These are phyloP conservation scores for Corynascus novoguineensis DNA, from an alignment of 495 filamentous ascomycete species.

Conservation along the genomic window DNA sequence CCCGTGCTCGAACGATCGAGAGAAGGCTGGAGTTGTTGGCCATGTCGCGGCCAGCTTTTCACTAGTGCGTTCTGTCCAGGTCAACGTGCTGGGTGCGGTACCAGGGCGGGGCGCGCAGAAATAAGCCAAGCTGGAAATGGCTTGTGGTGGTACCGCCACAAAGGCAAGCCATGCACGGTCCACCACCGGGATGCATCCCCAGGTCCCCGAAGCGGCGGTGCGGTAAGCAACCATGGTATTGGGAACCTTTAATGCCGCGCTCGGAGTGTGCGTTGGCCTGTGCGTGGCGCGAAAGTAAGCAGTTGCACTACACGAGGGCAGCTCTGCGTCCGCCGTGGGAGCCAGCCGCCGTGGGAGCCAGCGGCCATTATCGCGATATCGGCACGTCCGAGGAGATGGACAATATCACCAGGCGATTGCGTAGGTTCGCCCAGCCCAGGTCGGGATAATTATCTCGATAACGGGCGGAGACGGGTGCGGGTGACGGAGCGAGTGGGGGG, in stretches of 20 bases:
- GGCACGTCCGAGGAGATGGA: not conserved
- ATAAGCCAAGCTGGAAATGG: not conserved
- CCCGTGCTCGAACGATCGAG: not conserved
- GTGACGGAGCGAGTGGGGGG: not conserved
- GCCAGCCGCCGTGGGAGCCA: not conserved
- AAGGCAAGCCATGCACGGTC: not conserved
- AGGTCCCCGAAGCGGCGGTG: constrained; percentile 7
- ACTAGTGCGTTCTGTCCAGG: too few species aligned
- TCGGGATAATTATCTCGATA: not conserved
- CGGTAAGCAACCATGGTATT: constrained; percentile 21
- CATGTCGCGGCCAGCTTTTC: too few species aligned
- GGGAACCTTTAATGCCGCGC: constrained; percentile 15
- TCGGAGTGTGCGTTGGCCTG: constrained; percentile 2
- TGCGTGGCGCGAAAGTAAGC: not conserved
- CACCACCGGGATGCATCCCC: constrained; percentile 11
- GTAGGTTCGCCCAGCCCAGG: not conserved
- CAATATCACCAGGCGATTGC: not conserved
- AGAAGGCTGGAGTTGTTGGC: too few species aligned
- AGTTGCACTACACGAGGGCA: not conserved
- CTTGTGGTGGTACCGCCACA: not conserved
- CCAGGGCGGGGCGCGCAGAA: too few species aligned
- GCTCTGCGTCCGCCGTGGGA: not conserved
- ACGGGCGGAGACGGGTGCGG: not conserved
- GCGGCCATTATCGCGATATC: not conserved
- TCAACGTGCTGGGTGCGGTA: too few species aligned